A percentile compares a stretch with the other conserved stretches of the same genome.
phyloP scores from a whole-genome alignment of 192 early-diverging fungal species.

The Kickxella alabastrina region DNA sequence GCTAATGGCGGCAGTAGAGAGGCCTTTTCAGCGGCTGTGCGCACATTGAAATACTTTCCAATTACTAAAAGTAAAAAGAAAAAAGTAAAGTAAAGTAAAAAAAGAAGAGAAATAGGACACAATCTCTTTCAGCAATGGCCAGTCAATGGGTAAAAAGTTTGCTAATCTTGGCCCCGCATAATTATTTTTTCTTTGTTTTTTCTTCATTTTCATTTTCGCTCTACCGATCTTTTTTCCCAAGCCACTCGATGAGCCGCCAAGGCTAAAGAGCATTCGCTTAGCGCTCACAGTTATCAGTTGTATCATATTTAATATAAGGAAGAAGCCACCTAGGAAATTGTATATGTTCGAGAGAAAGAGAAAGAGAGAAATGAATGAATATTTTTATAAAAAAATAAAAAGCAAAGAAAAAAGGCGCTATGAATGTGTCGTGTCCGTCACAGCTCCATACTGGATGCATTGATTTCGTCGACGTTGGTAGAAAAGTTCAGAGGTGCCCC shows the following conservation, averaged over 20 bases:
- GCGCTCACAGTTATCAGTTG: no score
- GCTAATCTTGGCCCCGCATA: no score
- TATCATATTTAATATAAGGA: no score
- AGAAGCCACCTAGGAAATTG: not conserved
- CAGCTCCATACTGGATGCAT: slow-evolving; percentile 22
- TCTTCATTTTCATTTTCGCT: no score
- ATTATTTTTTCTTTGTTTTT: no score
- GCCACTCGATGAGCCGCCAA: no score
- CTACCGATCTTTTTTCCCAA: no score
- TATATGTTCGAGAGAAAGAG: no score
- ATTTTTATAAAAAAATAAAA: not conserved
- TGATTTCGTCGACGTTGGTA: slow-evolving; percentile 17
- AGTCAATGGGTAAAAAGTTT: no score
- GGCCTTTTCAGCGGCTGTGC: not conserved
- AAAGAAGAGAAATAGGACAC: not conserved
- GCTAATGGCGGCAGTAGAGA: no score
- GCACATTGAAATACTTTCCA: not conserved
- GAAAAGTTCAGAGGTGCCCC: not conserved
- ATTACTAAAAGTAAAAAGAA: not conserved
- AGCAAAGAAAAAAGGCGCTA: not conserved
- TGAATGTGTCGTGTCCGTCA: slow-evolving; percentile 1
- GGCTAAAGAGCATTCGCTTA: no score
- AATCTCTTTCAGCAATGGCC: not conserved
- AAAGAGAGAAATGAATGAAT: no score
- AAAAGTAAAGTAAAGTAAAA: not conserved